Conservation (phyloP, 441 rosid genomes). For the Jatropha multifida region DNA sequence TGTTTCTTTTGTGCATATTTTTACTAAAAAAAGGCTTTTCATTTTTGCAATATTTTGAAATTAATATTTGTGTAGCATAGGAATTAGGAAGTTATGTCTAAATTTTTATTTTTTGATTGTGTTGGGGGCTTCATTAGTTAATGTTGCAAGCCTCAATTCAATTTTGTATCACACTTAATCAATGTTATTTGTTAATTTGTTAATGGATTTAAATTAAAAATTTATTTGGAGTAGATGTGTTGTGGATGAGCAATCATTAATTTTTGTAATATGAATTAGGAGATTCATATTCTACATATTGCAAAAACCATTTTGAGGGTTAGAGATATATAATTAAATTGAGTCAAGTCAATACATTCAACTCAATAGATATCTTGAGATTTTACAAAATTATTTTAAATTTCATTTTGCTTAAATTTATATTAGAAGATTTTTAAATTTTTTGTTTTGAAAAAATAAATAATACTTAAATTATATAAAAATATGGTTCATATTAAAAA, state of each 20-base stretch:
- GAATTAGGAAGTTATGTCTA: conserved; percentile 5
- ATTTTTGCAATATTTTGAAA: conserved; percentile 21
- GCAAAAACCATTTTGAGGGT: too few species aligned
- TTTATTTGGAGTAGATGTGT: background rate
- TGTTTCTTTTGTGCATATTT: conserved; percentile 33
- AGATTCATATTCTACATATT: too few species aligned
- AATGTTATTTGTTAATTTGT: conserved; percentile 7
- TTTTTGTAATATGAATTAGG: background rate
- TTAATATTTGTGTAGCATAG: conserved; percentile 5
- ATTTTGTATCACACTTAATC: conserved; percentile 12
- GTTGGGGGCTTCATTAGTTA: conserved; percentile 17
- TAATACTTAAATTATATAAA: too few species aligned
- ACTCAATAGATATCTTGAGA: too few species aligned
- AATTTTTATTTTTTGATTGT: conserved; percentile 26
- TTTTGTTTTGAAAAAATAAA: too few species aligned
- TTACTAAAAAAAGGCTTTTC: background rate
- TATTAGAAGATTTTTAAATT: too few species aligned
- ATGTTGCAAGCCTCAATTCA: conserved; percentile 16
- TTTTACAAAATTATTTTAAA: too few species aligned
- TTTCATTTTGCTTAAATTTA: too few species aligned
- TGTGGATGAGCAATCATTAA: too few species aligned
- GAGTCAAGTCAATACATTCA: too few species aligned
- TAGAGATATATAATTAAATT: too few species aligned
- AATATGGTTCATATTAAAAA: too few species aligned
- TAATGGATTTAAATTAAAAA: background rate